Evolutionary conservation across 768 basidiomycete species (phyloP), one percentile per base, ranked within the genome.

Genomic region (Tulasnella sp.): DNA sequence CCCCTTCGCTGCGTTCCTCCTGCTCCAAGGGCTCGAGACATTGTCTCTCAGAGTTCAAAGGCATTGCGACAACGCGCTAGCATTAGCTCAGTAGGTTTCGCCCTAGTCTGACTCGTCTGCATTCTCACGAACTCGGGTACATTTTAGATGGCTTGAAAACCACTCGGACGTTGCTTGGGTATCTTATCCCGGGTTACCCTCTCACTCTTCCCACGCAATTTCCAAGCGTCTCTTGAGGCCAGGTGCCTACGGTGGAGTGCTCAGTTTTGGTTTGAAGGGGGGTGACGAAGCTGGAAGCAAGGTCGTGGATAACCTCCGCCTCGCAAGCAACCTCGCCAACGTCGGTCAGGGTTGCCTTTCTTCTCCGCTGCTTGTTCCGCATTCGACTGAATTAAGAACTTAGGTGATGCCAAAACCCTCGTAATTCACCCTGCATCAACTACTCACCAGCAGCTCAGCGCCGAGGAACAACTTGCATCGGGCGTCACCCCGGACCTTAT

Each of bases 11-110:
- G 92, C 91, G 1, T 94, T 94, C 86, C 87, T 93, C 58, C 87
- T 94, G 16, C 85, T 94, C 31, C 92, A 93, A 82, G 93, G 93
- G 56, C 87, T 94, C 40, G 93, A 94, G 86, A 94, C 93, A 7
- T 89, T 94, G 78, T 90, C 89, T 81, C 85, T 94, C 77, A 89
- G 93, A 24, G 91, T 87, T 10, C 89, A 94, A 86, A 85, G 93
- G 75, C 94, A 95, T 84, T 88, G 87, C 74, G 87, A 90, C 46
- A 95, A 95, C 81, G 91, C 91, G 0, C 87, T 95, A 18, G 88
- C 88, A 6, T 87, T 95, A 31, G 94, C 94, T 0, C 84, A 86
- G 68, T 79, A 42, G 21, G 76, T 44, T 31, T 27, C 9, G 5
- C 18, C 16, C 39, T 24, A 38, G 40, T 24, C 21, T 24, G 52